Percentiles rank a stretch among this genome's conserved stretches.
Conservation (phyloP, 176 grass and related monocot species). For the Puya raimondii region DNA sequence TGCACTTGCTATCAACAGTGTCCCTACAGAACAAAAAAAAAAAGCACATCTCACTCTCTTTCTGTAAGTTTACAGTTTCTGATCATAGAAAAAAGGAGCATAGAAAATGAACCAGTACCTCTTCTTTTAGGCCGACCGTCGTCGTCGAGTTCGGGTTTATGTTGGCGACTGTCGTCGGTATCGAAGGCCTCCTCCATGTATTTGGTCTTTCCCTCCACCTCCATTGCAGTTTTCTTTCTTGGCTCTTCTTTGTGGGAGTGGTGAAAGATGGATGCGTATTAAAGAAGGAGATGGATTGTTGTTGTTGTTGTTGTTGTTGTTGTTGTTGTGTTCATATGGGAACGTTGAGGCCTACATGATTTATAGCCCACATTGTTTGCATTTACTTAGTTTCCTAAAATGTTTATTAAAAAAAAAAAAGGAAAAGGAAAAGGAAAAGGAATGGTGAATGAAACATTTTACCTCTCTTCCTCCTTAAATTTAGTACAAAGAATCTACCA, state of each 20-base stretch:
- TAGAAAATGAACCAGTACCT: background rate
- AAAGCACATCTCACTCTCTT: background rate
- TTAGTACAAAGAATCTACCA: too few species aligned
- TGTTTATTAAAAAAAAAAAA: too few species aligned
- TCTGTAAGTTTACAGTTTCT: too few species aligned
- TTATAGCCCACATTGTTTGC: background rate
- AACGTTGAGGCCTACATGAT: background rate
- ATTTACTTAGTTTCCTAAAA: background rate
- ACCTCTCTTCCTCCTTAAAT: too few species aligned
- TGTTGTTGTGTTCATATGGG: background rate
- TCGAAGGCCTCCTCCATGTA: background rate
- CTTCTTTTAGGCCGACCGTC: background rate
- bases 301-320: too few species aligned
- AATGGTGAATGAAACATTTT: background rate
- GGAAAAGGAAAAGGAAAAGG: background rate
- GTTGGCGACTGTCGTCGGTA: background rate
- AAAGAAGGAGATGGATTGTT: background rate
- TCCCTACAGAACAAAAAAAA: background rate
- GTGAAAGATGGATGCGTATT: too few species aligned
- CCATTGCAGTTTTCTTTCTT: background rate
- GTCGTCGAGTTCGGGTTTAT: background rate
- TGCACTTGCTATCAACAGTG: constrained; percentile 13
- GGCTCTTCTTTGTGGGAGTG: background rate
- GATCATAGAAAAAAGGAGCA: too few species aligned
- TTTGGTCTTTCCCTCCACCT: background rate